A percentile compares a stretch with the other conserved stretches of the same genome.
Evolutionary conservation across 2,329 filamentous ascomycete genomes (phyloP).

Genomic region (Simplicillium aogashimaense): DNA sequence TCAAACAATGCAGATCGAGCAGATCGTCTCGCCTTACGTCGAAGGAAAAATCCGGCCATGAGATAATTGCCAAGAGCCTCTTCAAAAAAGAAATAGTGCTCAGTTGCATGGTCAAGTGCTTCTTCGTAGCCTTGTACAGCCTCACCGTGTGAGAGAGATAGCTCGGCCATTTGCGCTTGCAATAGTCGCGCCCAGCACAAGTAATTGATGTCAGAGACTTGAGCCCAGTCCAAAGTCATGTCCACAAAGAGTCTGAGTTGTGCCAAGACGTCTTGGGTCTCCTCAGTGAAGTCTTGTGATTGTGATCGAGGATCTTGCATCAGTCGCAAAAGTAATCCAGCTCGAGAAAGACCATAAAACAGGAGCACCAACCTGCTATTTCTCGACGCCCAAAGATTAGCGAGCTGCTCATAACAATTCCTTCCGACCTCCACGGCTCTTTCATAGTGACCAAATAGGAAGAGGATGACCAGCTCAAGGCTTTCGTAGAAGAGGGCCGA

Average conservation of each 20-base stretch:
- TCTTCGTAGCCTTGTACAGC: constrained; percentile 59
- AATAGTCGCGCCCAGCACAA: constrained; percentile 58
- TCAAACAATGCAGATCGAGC: constrained; percentile 62
- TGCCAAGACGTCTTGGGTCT: constrained; percentile 37
- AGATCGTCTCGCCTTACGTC: constrained; percentile 54
- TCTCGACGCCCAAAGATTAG: constrained; percentile 48
- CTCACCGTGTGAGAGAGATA: constrained; percentile 43
- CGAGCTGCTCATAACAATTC: constrained; percentile 33
- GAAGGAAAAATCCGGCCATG: constrained; percentile 61
- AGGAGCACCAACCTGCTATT: constrained; percentile 47
- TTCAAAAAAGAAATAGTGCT: constrained; percentile 58
- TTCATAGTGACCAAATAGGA: constrained; percentile 53
- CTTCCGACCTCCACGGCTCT: constrained; percentile 48
- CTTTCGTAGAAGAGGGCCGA: constrained; percentile 60
- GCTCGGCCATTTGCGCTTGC: constrained; percentile 58
- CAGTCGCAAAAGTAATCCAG: constrained; percentile 39
- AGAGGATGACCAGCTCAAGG: constrained; percentile 52
- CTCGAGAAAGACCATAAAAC: constrained; percentile 49
- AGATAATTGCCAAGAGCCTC: constrained; percentile 66
- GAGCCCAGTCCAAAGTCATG: constrained; percentile 54
- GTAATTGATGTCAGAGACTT: constrained; percentile 62
- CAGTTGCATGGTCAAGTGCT: constrained; percentile 60
- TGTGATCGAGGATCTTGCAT: constrained; percentile 35
- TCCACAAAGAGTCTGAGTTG: constrained; percentile 45
- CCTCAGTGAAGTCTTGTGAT: constrained; percentile 30